These are phyloP conservation scores for Geotrichum restrictum DNA, from an alignment of 1,139 yeast genomes.

Conservation along the genomic window DNA sequence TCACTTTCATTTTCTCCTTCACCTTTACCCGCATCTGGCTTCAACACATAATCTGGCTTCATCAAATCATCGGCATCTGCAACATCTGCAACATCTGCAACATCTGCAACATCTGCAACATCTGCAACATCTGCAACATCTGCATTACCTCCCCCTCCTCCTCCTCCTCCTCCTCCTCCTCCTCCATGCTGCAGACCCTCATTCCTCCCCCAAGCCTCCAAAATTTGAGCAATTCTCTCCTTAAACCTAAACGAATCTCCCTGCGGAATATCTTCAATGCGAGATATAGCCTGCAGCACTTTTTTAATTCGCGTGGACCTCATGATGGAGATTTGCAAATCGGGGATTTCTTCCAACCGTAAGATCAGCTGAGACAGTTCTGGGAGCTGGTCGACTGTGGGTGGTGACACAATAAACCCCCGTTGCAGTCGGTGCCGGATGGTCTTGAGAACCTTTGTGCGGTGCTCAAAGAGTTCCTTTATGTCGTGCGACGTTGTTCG, in stretches of 20 bases:
- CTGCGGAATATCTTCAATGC: conserved; percentile 29
- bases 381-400: conserved; percentile 29
- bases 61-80: not conserved
- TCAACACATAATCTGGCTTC: not conserved
- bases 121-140: not conserved
- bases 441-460: conserved; percentile 27
- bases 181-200: no score
- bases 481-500: conserved; percentile 25
- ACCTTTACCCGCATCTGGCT: not conserved
- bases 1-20: no score
- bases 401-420: conserved; percentile 31
- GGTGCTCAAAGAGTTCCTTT: conserved; percentile 27
- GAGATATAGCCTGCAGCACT: conserved; percentile 34
- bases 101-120: not conserved
- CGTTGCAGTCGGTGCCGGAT: conserved; percentile 37
- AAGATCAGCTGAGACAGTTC: conserved; percentile 29
- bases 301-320: conserved; percentile 38
- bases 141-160: not conserved
- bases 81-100: not conserved
- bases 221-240: conserved; percentile 29
- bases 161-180: not conserved
- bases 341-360: conserved; percentile 34
- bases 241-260: conserved; percentile 31
- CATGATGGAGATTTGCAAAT: conserved; percentile 36
- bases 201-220: conserved; percentile 33